Evolutionary conservation across 176 grass and related monocot species (phyloP).

Genomic region (Paspalum notatum): DNA sequence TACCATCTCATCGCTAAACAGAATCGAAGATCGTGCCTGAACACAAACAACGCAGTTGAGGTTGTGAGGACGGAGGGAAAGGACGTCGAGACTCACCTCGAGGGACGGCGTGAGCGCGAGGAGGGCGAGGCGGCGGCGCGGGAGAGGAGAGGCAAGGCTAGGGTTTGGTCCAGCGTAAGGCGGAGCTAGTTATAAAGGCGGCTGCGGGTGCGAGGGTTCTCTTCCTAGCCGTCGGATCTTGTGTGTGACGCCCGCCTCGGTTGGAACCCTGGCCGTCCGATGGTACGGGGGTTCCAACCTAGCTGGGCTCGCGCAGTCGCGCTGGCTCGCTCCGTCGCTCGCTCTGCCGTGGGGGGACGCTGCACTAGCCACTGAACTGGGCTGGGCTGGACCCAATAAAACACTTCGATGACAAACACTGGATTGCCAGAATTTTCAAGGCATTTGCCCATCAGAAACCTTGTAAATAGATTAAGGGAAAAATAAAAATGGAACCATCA

Average conservation of each 20-base stretch:
- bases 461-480: no score
- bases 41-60: no score
- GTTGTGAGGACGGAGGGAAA: background rate
- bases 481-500: no score
- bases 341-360: background rate
- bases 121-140: background rate
- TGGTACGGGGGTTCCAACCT: background rate
- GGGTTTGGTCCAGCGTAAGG: background rate
- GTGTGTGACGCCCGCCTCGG: background rate
- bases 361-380: background rate
- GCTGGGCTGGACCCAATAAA: background rate
- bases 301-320: background rate
- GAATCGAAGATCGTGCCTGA: no score
- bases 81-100: background rate
- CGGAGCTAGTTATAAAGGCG: background rate
- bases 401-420: background rate
- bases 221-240: constrained; percentile 15
- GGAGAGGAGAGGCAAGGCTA: background rate
- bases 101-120: background rate
- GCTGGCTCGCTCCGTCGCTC: no score
- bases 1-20: background rate
- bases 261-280: background rate
- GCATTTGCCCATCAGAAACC: no score
- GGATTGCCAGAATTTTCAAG: background rate
- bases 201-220: background rate